Base-by-base conservation (phyloP, 441 rosid species). In the Jatropha multifida region DNA sequence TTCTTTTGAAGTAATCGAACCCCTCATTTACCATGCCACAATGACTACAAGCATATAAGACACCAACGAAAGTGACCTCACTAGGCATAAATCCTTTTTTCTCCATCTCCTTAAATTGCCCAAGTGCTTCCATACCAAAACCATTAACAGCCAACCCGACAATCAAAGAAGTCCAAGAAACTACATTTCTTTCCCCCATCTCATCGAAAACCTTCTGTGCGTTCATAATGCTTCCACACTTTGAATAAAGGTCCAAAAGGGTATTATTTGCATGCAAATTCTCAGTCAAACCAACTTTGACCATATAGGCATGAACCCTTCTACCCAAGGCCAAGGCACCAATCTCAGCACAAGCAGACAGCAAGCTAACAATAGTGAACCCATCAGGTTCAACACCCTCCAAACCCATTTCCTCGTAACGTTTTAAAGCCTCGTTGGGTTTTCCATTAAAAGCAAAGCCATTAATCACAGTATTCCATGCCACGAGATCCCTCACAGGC, bases 391-490 rank as follows among this genome's bases (percentile, higher is more conserved):
- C 80, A 11, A 88, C 66, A 52, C 89, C 90, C 41, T 65, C 83
- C 18, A 73, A 63, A 62, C 51, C 72, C 96, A 94, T 90, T 56
- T 88, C 80, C 69, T 74, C 79, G 69, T 81, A 90, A 62, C 90
- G 84, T 7, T 51, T 55, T 49, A 94, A 78, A 42, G 94, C 96
- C 78, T 90, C 92, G 56, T 79, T 77, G 26, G 91, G 86, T 76
- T 72, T 83, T 59, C 96, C 91, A 52, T 90, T 94, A 27, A 85
- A 80, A 12, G 87, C 89, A 80, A 90, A 90, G 75, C 93, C 97
- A 74, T 89, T 90, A 76, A 94, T 92, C 73, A 92, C 89, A 55
- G 94, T 88, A 81, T 92, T 94, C 97, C 98, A 94, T 54, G 97
- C 88, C 13, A 94, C 94, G 13, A 84, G 65, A 79, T 92, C 97